Base-by-base conservation (phyloP, 1,139 yeast species). In the Blastobotrys buckinghamii region DNA sequence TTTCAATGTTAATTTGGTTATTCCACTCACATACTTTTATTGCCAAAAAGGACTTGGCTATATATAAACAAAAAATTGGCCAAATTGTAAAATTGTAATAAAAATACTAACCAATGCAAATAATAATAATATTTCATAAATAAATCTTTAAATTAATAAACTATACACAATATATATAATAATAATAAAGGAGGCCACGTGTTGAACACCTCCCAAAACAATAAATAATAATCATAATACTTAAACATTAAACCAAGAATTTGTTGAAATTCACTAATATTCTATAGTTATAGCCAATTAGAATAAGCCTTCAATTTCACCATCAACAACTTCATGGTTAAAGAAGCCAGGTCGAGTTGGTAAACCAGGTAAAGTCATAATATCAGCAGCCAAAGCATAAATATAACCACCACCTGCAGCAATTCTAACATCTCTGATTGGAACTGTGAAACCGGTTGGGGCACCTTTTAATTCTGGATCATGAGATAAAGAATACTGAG, bases 401-500 rank as follows among this genome's bases (percentile, higher is more conserved):
- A 92, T 77, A 71, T 92, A 92, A 10, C 97, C 97, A 43, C 97
- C 97, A 68, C 98, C 98, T 53, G 87, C 87, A 36, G 96, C 85
- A 16, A 95, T 95, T 64, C 94, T 79, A 56, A 92, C 86, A 59
- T 92, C 98, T 68, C 96, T 80, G 60, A 92, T 87, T 47, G 97
- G 97, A 72, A 92, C 86, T 48, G 79, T 83, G 74, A 89, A 92
- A 2, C 95, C 97, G n/a, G 85, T 78, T 55, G 98, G 98, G 39
- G 88, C 96, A 68, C 97, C 97, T 76, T 90, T 90, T 68, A 90
- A 77, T 40, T 77, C 75, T 38, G 97, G 90, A 69, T 92, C 97
- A 64, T 90, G 97, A 8, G 97, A 88, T 59, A 92, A 76, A 13
- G 97, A 89, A 73, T 92, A 92, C 70, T 92, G 98, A 2, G 98